Base-by-base conservation (phyloP, 495 filamentous ascomycete genomes). In the Xylona heveae region DNA sequence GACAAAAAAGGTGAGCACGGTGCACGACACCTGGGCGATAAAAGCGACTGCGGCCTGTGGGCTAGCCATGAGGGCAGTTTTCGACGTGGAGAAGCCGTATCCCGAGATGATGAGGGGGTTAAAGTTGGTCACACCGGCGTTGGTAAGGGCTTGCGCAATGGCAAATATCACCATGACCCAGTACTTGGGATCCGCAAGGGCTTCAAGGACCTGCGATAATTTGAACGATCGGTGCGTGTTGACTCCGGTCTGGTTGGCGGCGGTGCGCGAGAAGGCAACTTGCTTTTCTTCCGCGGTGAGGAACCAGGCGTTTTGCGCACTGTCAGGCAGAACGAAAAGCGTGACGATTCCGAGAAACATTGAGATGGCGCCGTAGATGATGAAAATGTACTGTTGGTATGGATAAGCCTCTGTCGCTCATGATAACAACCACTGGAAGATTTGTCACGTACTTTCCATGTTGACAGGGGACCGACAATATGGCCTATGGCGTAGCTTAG, bases 401-500 rank as follows among this genome's bases (percentile, higher is more conserved):
- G n/a, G n/a, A n/a, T n/a, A n/a, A n/a, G n/a, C n/a, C n/a, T n/a
- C n/a, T n/a, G n/a, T n/a, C n/a, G n/a, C n/a, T n/a, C n/a, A n/a
- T n/a, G n/a, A n/a, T n/a, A n/a, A n/a, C n/a, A n/a, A n/a, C n/a
- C n/a, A n/a, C n/a, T n/a, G n/a, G n/a, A n/a, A n/a, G n/a, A n/a
- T n/a, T n/a, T n/a, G n/a, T n/a, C n/a, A n/a, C n/a, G n/a, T n/a
- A n/a, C n/a, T n/a, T 19, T 31, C 46, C 46, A 49, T 10, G 38
- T 32, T 1, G 38, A 30, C 15, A 50, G 40, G 12, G 34, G 26
- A 20, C 39, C 40, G 12, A 35, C 19, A 19, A 44, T 42, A 24
- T 49, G 38, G 0, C 51, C 50, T 18, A 55, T 39, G 8, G 57
- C 68, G 39, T 71, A 73, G 0, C 68, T 65, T 0, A 73, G 42